Evolutionary conservation across 257 asterid species (phyloP), one percentile per base, ranked within the genome.

Genomic region (Rhazya stricta): DNA sequence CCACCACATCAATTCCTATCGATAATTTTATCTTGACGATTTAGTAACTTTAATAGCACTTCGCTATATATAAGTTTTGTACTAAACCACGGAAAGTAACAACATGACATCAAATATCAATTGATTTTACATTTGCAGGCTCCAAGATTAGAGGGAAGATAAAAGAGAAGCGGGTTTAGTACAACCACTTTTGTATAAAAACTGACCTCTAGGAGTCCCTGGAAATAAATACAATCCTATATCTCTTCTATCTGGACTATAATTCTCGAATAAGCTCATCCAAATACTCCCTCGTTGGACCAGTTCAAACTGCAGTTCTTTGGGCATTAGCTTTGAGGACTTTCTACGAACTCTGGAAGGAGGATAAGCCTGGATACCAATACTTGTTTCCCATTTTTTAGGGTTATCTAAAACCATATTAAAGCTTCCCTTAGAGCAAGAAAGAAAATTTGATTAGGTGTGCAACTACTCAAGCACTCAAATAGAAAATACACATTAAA

Each of bases 161-260:
- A 48, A 7, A 39, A 45, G 60, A n/a, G 36, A 3, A 15, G 46
- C 12, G 27, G 42, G 37, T 15, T 18, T 62, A n/a, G 23, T 67
- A 3, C 12, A n/a, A 32, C 42, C 65, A 27, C 46, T 46, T n/a
- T n/a, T 42, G 50, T 60, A 45, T 18, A 68, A 66, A 69, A 37
- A 43, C 79, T 41, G 67, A 90, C 97, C 97, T 85, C 63, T 73
- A 39, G 72, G 63, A 19, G 67, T 80, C 62, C 84, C 48, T 0
- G 97, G 94, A 58, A 89, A 85, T 79, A 92, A 88, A 78, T 86
- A 92, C 3, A 92, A 69, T 4, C 85, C 96, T 69, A 92, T 80
- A 53, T 88, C 91, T 27, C 75, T 75, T 67, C 43, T 74, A 75
- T 82, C 90, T 2, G 90, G 92, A 77, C 39, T 27, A 56, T 77